Evolutionary conservation across 2,329 filamentous ascomycete species (phyloP).

Genomic region (Cadophora sp.): DNA sequence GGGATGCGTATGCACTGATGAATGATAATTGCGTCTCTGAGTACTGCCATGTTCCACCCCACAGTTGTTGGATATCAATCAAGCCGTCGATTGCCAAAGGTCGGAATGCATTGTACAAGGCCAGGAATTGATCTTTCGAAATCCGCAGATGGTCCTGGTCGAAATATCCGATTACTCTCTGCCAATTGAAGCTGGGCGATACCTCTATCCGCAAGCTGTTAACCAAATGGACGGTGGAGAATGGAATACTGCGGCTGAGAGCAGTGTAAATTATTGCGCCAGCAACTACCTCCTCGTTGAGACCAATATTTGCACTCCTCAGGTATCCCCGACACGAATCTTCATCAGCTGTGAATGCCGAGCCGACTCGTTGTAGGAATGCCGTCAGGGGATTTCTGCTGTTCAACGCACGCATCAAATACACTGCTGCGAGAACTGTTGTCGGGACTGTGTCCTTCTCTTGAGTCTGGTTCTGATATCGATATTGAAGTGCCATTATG

Average conservation of each 20-base stretch:
- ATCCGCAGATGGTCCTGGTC: slow-evolving; percentile 80
- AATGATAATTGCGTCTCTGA: slow-evolving; percentile 93
- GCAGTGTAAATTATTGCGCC: slow-evolving; percentile 74
- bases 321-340: slow-evolving; percentile 67
- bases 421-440: slow-evolving; percentile 73
- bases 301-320: slow-evolving; percentile 60
- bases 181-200: slow-evolving; percentile 70
- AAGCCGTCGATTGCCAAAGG: slow-evolving; percentile 69
- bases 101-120: slow-evolving; percentile 79
- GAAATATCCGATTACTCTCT: slow-evolving; percentile 78
- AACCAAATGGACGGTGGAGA: slow-evolving; percentile 63
- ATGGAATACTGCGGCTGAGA: slow-evolving; percentile 61
- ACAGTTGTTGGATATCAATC: slow-evolving; percentile 87
- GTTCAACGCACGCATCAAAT: slow-evolving; percentile 70
- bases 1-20: slow-evolving; percentile 82
- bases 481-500: slow-evolving; percentile 65
- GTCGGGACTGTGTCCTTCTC: slow-evolving; percentile 67
- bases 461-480: slow-evolving; percentile 62
- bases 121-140: slow-evolving; percentile 79
- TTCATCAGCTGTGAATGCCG: slow-evolving; percentile 76
- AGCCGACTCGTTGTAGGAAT: slow-evolving; percentile 76
- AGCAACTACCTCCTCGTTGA: slow-evolving; percentile 83
- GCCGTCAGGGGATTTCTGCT: slow-evolving; percentile 66
- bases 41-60: slow-evolving; percentile 89
- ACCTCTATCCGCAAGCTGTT: slow-evolving; percentile 68